Base-by-base conservation (phyloP, 2,329 filamentous ascomycete species). In the Aspergillus sp. region DNA sequence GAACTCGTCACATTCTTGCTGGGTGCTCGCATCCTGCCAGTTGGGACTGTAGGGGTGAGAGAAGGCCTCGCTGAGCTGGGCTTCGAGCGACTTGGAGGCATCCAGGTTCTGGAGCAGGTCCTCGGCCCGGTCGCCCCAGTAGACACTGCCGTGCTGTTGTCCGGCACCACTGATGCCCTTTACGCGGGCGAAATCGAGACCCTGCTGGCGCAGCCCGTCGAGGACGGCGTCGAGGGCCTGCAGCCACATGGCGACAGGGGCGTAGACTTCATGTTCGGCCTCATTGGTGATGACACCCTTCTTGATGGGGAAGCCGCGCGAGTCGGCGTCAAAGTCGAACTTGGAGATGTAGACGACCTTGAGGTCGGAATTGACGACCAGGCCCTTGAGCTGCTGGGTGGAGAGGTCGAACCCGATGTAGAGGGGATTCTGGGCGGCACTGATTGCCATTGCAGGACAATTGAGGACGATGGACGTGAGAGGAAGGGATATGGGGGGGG, bases 131-230 rank as follows among this genome's bases (percentile, higher is more conserved):
- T 77, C 71, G 53, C 83, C 88, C 93, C 93, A 97, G 76, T 94
- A 97, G 23, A 97, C 91, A 70, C 93, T 97, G 31, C 94, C 94
- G 73, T 97, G 94, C 78, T 99, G 94, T 82, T 97, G 95, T 50
- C 94, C 92, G 14, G 93, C 92, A 57, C 91, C 94, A 65, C 89
- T 93, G 62, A 99, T 82, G 25, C 90, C 93, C 65, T 83, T 85
- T 58, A 99, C 85, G 47, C 83, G 83, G 48, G 80, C 74, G 64
- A 97, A 87, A 60, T 91, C 87, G 50, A 90, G 82, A 1, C 86
- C 85, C 55, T 85, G 81, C 40, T 85, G 80, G 61, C 83, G 80
- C 57, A 99, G 80, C 14, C 88, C 85, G 45, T 80, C 75, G 51
- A 97, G 81, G 14, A 97, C 91, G 16, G 93, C 83, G 68, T 97